phyloP scores from a whole-genome alignment of 1,284 basidiomycete genomes.

The Testicularia cyperi region DNA sequence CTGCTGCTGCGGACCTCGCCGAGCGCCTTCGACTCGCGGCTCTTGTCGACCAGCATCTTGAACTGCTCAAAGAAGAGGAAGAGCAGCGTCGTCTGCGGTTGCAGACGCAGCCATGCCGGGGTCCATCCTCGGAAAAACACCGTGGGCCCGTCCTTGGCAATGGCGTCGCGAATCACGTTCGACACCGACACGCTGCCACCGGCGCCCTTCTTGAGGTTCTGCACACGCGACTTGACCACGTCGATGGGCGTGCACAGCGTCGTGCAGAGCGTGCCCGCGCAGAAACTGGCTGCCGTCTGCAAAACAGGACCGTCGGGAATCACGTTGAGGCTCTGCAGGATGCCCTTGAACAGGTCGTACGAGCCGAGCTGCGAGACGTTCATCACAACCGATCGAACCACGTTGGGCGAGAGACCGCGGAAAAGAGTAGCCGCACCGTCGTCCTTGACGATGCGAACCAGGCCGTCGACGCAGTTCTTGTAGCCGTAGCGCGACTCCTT shows the following conservation, averaged over 20 bases:
- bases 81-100: conserved; percentile 56
- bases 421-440: conserved; percentile 63
- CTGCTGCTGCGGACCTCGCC: conserved; percentile 13
- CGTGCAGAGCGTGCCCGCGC: conserved; percentile 65
- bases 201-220: conserved; percentile 59
- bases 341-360: conserved; percentile 65
- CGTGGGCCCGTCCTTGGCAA: conserved; percentile 61
- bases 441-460: conserved; percentile 62
- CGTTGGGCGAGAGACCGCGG: conserved; percentile 64
- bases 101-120: conserved; percentile 63
- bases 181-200: conserved; percentile 22
- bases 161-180: conserved; percentile 35
- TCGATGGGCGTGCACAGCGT: conserved; percentile 57
- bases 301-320: conserved; percentile 62
- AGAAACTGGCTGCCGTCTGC: conserved; percentile 33
- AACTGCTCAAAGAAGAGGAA: conserved; percentile 57
- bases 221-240: conserved; percentile 37
- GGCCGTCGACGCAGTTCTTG: conserved; percentile 62
- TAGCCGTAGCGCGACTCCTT: conserved; percentile 55
- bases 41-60: conserved; percentile 44
- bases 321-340: conserved; percentile 56
- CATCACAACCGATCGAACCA: conserved; percentile 65
- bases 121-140: conserved; percentile 66
- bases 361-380: conserved; percentile 61
- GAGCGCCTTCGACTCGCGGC: conserved; percentile 1